These are phyloP conservation scores for Hsuehochloa calcarea DNA, from an alignment of 176 grass and related monocot genomes.

Conservation along the genomic window DNA sequence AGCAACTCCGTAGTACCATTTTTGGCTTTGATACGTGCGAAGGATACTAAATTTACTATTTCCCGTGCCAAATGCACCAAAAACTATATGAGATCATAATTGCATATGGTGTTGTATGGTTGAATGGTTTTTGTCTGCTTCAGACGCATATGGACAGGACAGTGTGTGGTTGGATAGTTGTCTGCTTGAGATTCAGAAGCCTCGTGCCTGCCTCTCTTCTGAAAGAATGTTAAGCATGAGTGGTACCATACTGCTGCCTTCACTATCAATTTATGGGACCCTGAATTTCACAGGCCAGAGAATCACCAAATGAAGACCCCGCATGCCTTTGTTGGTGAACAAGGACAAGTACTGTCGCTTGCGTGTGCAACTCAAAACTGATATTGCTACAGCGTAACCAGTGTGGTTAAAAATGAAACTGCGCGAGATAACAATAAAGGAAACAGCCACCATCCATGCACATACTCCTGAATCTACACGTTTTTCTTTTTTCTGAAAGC, in stretches of 20 bases:
- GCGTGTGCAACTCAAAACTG: background rate
- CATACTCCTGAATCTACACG: background rate
- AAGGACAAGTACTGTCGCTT: background rate
- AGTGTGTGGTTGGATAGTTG: background rate
- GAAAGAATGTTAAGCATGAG: background rate
- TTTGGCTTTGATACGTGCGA: too few relatives aligned
- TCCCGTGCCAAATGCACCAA: too few relatives aligned
- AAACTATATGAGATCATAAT: too few relatives aligned
- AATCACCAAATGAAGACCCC: background rate
- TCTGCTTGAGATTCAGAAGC: background rate
- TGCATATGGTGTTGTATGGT: background rate
- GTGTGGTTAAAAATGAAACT: background rate
- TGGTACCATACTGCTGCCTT: background rate
- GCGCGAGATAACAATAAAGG: background rate
- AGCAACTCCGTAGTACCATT: too few relatives aligned
- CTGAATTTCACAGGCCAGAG: background rate
- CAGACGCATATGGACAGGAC: background rate
- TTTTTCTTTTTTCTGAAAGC: background rate
- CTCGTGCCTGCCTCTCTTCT: background rate
- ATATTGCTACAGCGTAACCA: background rate
- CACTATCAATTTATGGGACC: background rate
- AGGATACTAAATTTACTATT: too few relatives aligned
- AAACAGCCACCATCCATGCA: background rate
- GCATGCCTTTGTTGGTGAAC: background rate
- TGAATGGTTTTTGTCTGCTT: background rate